Evolutionary conservation across 352 stramenopile species (phyloP).

Genomic region (Phytopythium mirpurense): DNA sequence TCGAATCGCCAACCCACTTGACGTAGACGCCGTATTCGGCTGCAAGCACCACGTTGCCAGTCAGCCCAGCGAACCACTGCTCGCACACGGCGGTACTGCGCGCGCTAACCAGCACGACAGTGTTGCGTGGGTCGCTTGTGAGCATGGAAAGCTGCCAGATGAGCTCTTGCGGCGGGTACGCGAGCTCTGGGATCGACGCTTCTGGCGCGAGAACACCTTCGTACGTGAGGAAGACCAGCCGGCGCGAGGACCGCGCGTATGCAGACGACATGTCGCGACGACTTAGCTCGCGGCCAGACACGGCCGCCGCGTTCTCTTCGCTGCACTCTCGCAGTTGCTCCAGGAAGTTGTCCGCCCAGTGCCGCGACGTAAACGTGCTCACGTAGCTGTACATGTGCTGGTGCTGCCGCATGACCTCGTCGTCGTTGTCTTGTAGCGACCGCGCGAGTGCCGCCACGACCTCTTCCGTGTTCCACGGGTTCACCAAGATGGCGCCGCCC

Average conservation of each 20-base stretch:
- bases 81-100: constrained; percentile 68
- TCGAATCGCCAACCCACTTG: constrained; percentile 59
- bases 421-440: constrained; percentile 42
- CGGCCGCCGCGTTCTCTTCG: constrained; percentile 63
- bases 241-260: constrained; percentile 59
- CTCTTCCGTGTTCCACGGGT: constrained; percentile 86
- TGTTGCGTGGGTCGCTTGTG: constrained; percentile 66
- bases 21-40: constrained; percentile 81
- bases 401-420: constrained; percentile 66
- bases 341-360: constrained; percentile 78
- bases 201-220: constrained; percentile 83
- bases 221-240: constrained; percentile 87
- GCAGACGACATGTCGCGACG: constrained; percentile 84
- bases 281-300: constrained; percentile 70
- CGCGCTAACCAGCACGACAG: constrained; percentile 69
- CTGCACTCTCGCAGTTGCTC: constrained; percentile 74
- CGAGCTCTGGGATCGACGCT: constrained; percentile 81
- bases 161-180: constrained; percentile 77
- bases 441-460: constrained; percentile 45
- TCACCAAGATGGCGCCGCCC: constrained; percentile 76
- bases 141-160: constrained; percentile 85
- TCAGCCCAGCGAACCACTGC: constrained; percentile 71
- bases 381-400: constrained; percentile 85
- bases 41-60: constrained; percentile 58
- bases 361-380: constrained; percentile 63